These are phyloP conservation scores for Linum trigynum DNA, from an alignment of 345 rosid genomes.

Conservation along the genomic window DNA sequence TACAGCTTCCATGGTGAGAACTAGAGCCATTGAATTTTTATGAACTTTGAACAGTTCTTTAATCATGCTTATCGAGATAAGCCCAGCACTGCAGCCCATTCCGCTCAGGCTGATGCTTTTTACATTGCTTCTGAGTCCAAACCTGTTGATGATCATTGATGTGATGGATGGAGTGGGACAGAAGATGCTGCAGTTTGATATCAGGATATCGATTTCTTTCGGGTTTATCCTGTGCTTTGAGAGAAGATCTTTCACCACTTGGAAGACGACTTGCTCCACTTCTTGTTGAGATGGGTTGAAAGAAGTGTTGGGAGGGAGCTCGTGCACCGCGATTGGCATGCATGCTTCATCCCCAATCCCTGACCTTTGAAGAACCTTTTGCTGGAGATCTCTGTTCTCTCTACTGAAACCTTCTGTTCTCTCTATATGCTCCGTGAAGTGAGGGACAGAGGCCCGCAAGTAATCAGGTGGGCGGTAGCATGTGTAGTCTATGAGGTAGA, in stretches of 20 bases:
- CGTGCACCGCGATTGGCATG: conserved; percentile 30
- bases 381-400: conserved; percentile 38
- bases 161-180: conserved; percentile 64
- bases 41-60: conserved; percentile 49
- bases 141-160: conserved; percentile 36
- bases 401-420: conserved; percentile 8
- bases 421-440: conserved; percentile 35
- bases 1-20: conserved; percentile 51
- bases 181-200: conserved; percentile 62
- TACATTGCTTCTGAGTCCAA: conserved; percentile 42
- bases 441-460: conserved; percentile 28
- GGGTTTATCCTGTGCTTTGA: conserved; percentile 38
- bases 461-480: conserved; percentile 42
- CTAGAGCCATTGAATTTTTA: conserved; percentile 38
- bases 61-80: conserved; percentile 37
- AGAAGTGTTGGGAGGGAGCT: conserved; percentile 29
- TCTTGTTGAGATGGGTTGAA: conserved; percentile 28
- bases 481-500: conserved; percentile 50
- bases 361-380: conserved; percentile 37
- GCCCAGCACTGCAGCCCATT: conserved; percentile 59
- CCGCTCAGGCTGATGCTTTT: conserved; percentile 49
- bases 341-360: conserved; percentile 55
- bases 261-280: conserved; percentile 37
- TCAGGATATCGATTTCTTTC: conserved; percentile 45
- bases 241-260: conserved; percentile 39